These are phyloP conservation scores for Penicillium sp. DNA, from an alignment of 2,329 filamentous ascomycete species.

Conservation along the genomic window DNA sequence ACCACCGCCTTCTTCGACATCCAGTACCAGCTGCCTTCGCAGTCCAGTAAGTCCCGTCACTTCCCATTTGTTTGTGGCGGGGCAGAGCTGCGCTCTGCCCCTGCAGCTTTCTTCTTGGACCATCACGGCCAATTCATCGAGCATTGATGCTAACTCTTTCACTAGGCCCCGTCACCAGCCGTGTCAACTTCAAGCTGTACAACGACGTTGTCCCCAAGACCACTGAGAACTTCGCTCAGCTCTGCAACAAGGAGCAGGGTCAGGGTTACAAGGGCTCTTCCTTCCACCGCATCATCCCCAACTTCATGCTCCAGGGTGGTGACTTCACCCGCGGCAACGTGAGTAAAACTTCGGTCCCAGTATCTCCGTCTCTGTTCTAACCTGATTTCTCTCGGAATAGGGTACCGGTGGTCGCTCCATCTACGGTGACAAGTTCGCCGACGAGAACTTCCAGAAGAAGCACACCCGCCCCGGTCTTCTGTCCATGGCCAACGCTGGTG, in stretches of 20 bases:
- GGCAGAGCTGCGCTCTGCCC: constrained; percentile 16
- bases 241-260: constrained; percentile 79
- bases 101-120: constrained; percentile 1
- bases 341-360: constrained; percentile 43
- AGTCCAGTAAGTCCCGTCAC: constrained; percentile 28
- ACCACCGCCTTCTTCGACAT: constrained; percentile 75
- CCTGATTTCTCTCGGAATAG: constrained; percentile 48
- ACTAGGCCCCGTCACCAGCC: constrained; percentile 67
- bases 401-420: constrained; percentile 91
- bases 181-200: constrained; percentile 88
- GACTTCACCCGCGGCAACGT: constrained; percentile 93
- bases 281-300: constrained; percentile 91
- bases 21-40: constrained; percentile 53
- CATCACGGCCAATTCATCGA: constrained; percentile 25
- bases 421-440: constrained; percentile 91
- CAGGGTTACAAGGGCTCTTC: constrained; percentile 79
- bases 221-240: constrained; percentile 77
- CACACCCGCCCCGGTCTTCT: constrained; percentile 77
- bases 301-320: constrained; percentile 96
- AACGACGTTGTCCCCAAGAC: constrained; percentile 87
- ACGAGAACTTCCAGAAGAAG: constrained; percentile 84
- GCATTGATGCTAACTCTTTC: constrained; percentile 16
- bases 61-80: constrained; percentile 19
- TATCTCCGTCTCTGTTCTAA: background rate
- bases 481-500: constrained; percentile 94